Base-by-base conservation (phyloP, 1,284 basidiomycete species). In the Microbotryum lychnidis-dioicae region DNA sequence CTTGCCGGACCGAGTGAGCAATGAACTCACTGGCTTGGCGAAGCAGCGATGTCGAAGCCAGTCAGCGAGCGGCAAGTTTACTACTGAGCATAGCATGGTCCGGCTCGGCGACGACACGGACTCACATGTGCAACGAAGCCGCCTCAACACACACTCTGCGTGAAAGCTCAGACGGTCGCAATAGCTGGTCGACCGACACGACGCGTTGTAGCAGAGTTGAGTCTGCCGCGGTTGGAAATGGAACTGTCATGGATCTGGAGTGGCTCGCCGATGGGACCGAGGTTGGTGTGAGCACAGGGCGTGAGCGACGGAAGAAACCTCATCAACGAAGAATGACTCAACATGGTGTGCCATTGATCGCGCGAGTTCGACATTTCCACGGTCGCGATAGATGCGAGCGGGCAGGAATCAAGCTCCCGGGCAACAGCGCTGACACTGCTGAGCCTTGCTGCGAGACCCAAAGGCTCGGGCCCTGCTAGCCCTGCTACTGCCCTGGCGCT, bases 1-100 rank as follows among this genome's bases (percentile, higher is more conserved):
- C 71, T 52, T 72, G 71, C 2, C 68, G 45, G 8, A 72, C 65
- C 3, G 70, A 70, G 5, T 64, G 54, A 1, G 72, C 72, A 5
- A 46, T 50, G 45, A 71, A 65, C 1, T 49, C 44, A n/a, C 67
- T 69, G 52, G 14, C 8, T 5, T 4, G 9, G 37, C 18, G 42
- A 14, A 12, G 9, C 8, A 3, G 6, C 2, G 12, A 7, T 7
- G 23, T 20, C 14, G 45, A 8, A 31, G 16, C 6, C 25, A 56
- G 29, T 23, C 48, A 44, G 18, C 55, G 23, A 57, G 62, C 51
- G 20, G n/a, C 5, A 25, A 18, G 16, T 7, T 31, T 31, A 31
- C 31, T 31, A 31, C 31, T 9, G 27, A 58, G 37, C 51, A 20
- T 45, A 31, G 44, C 7, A 25, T 29, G n/a, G 16, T 2, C 14